Evolutionary conservation across 2,329 filamentous ascomycete species (phyloP), one percentile per base, ranked within the genome.

Genomic region (Pezicula carpinea): DNA sequence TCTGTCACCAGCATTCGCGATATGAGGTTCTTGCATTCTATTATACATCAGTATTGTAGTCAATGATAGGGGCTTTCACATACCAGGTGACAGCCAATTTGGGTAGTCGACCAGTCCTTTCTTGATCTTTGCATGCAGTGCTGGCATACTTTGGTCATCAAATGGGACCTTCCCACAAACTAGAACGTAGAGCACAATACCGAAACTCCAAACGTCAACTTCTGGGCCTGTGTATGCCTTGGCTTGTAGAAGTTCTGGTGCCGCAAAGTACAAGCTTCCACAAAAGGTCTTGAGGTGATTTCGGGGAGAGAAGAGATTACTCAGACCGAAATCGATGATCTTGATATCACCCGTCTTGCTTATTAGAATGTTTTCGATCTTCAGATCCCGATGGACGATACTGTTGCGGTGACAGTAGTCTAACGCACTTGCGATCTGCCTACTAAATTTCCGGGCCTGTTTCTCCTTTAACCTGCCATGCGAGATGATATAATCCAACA

Each of bases 401-500:
- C 90, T 96, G 73, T 99, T 97, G 52, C 91, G 83, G 67, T 99
- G 93, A 64, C 91, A 96, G 69, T 97, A 99, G 67, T 99, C 93
- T 48, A 99, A 75, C 26, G 93, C 90, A 64, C 92, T 96, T 29
- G 92, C 90, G 56, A 99, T 97, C 70, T 99, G 93, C 34, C 93
- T 86, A 55, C 89, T 95, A 66, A 99, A 99, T 66, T 97, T 97
- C 61, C 93, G 84, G 7, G 93, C 93, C 69, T 96, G 92, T 69
- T 97, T 97, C 72, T 99, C 93, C 75, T 97, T 97, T 53, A 99
- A 75, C 62, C 95, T 88, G 49, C 92, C 93, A 63, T 99, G 93
- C 3, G 91, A 96, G 64, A 99, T 99, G 66, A 99, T 99, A 69
- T 97, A 99, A 72, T 99, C 93, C 52, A 99, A 82, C 93, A 99